Evolutionary conservation across 495 filamentous ascomycete genomes (phyloP), one percentile per base, ranked within the genome.

Genomic region (Aspergillus baeticus): DNA sequence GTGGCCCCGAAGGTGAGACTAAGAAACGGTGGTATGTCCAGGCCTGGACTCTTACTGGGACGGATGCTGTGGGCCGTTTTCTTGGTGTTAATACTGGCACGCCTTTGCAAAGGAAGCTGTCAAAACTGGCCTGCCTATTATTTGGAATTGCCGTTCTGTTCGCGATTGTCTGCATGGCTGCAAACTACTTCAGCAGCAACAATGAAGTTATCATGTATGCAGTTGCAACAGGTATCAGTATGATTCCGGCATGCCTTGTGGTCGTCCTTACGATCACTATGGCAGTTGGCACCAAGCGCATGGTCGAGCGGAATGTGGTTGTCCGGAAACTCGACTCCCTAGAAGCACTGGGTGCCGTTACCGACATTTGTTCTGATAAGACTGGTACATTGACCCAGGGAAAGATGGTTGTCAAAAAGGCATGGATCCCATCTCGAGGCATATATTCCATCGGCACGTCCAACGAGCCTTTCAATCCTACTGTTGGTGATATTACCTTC

Each of bases 241-340:
- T 89, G 69, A 88, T 91, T 56, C 87, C 87, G 2, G 87, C 87
- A 53, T 88, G 85, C 52, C 76, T 91, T 46, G 88, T 89, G 41
- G 87, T 87, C 15, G 86, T 90, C 42, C 70, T 91, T 54, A 90
- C 87, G 0, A 89, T 90, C 59, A 89, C 86, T 26, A 86, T 90
- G 77, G 85, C 87, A 7, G 80, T 87, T 18, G 87, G 86, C 23
- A 86, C 84, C 3, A 87, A 85, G 67, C 69, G 81, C 26, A 86
- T 89, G 84, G 74, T 74, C 58, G 78, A 81, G 52, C 80, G 84
- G 61, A 84, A 85, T 45, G 77, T 87, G 26, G 69, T 89, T 3
- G 84, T 81, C 75, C 87, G 87, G 61, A 82, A 79, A 0, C 69
- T 89, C 44, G 82, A 83, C 65, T 87, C 84, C 0, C 84, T 89